Evolutionary conservation across 2,329 filamentous ascomycete species (phyloP).

Genomic region (Fusarium cyanostomum): DNA sequence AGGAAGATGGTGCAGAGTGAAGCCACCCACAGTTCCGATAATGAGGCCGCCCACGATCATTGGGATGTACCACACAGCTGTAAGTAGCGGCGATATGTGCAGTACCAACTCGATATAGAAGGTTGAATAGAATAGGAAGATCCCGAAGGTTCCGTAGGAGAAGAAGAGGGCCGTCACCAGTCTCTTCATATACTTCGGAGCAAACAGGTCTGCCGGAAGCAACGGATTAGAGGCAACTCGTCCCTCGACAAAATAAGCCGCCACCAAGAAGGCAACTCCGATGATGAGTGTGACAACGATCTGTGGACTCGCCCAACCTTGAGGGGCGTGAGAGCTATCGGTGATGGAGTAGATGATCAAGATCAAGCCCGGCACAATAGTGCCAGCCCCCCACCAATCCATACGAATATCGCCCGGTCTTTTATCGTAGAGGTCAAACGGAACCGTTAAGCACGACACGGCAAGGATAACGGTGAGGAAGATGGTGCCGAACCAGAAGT

Average conservation of each 20-base stretch:
- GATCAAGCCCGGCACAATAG: slow-evolving; percentile 3
- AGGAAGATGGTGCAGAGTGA: slow-evolving; percentile 5
- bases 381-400: slow-evolving; percentile 3
- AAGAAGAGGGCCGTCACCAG: slow-evolving; percentile 3
- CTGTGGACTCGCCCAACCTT: slow-evolving; percentile 7
- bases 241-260: not conserved
- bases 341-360: slow-evolving; percentile 5
- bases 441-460: not conserved
- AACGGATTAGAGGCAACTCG: not conserved
- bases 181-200: slow-evolving; percentile 3
- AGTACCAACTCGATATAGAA: slow-evolving; percentile 5
- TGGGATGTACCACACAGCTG: slow-evolving; percentile 2
- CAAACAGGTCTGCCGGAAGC: not conserved
- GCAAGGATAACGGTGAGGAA: not conserved
- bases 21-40: not conserved
- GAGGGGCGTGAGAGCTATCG: not conserved
- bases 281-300: not conserved
- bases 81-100: not conserved
- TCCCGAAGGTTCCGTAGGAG: slow-evolving; percentile 4
- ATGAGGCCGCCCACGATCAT: slow-evolving; percentile 6
- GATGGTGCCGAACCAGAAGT: slow-evolving; percentile 13
- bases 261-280: not conserved
- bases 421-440: not conserved
- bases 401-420: not conserved
- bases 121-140: slow-evolving; percentile 4